Evolutionary conservation across 345 rosid species (phyloP), one percentile per base, ranked within the genome.

Genomic region (Heritiera littoralis): DNA sequence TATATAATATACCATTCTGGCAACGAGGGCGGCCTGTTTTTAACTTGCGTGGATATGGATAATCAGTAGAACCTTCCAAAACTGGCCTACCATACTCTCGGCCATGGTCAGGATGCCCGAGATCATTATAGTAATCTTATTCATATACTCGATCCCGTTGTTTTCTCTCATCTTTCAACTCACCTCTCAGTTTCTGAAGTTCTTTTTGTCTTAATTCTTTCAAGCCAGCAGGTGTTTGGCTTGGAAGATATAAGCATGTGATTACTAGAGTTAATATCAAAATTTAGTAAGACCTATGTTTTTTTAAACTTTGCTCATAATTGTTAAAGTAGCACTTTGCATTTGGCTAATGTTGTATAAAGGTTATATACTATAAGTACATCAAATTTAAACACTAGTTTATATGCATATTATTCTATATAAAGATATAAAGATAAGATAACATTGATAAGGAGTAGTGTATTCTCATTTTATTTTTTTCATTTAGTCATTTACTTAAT

Each of bases 11-110:
- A 91, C 89, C 91, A 2, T 75, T 54, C 18, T 66, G 70, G 82
- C 80, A 60, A 40, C 75, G 72, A 20, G 85, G 80, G 9, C 70
- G 69, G 35, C 88, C 90, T 9, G 93, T 90, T 76, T 80, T 85
- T 75, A 84, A 81, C 80, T 90, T 80, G 4, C 90, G 87, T 68
- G 93, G 95, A 79, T 91, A 91, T 45, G 91, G 93, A 82, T 73
- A 60, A n/a, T 18, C n/a, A 0, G 9, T 6, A 28, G 83, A 75
- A 58, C 91, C 95, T 20, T 91, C 95, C 17, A 89, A 68, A 72
- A 85, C 64, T 66, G 87, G 90, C 80, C 90, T 85, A 18, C 30
- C 11, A n/a, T 81, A 76, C 49, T 77, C 80, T n/a, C 17, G 81
- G 54, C 86, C 86, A 76, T 66, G 80, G 43, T 80, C 84, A 52